phyloP scores from a whole-genome alignment of 306 rosid genomes.

The Cicer yamashitae region DNA sequence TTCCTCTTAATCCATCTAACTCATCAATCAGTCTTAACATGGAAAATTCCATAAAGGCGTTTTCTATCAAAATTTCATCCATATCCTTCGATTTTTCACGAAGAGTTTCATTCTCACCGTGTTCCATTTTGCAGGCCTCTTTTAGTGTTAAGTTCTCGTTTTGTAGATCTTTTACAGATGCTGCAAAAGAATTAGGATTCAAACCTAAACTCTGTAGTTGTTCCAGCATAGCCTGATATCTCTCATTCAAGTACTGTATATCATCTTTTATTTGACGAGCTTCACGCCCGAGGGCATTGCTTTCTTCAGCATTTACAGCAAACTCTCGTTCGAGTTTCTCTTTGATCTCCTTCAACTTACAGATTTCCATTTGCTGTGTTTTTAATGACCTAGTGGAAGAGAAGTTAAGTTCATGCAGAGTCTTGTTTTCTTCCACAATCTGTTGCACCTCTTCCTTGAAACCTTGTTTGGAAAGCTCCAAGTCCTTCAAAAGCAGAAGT shows the following conservation, averaged over 20 bases:
- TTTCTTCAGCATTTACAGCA: slow-evolving; percentile 60
- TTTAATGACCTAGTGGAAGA: slow-evolving; percentile 58
- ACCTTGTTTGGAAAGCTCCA: slow-evolving; percentile 67
- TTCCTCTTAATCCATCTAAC: slow-evolving; percentile 63
- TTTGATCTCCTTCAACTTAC: slow-evolving; percentile 80
- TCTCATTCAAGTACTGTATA: slow-evolving; percentile 61
- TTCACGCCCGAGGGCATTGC: slow-evolving; percentile 64
- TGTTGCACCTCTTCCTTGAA: slow-evolving; percentile 66
- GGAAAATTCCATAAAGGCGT: slow-evolving; percentile 66
- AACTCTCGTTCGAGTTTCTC: slow-evolving; percentile 82
- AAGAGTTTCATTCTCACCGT: slow-evolving; percentile 67
- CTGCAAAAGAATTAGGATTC: slow-evolving; percentile 65
- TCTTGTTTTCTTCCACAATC: slow-evolving; percentile 68
- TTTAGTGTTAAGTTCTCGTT: slow-evolving; percentile 67
- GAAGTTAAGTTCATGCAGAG: slow-evolving; percentile 59
- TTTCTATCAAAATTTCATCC: slow-evolving; percentile 67
- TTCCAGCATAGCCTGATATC: slow-evolving; percentile 72
- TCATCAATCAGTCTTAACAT: slow-evolving; percentile 60
- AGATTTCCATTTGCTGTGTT: slow-evolving; percentile 72
- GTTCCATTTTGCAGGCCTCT: slow-evolving; percentile 63
- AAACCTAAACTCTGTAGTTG: slow-evolving; percentile 74
- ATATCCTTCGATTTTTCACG: slow-evolving; percentile 67
- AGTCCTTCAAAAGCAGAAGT: slow-evolving; percentile 73
- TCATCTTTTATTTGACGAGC: slow-evolving; percentile 67
- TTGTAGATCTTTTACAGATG: slow-evolving; percentile 75